Percentiles rank a stretch among this genome's conserved stretches.
Evolutionary conservation across 2,329 filamentous ascomycete species (phyloP).

Genomic region (Lasiodiplodia gonubiensis): DNA sequence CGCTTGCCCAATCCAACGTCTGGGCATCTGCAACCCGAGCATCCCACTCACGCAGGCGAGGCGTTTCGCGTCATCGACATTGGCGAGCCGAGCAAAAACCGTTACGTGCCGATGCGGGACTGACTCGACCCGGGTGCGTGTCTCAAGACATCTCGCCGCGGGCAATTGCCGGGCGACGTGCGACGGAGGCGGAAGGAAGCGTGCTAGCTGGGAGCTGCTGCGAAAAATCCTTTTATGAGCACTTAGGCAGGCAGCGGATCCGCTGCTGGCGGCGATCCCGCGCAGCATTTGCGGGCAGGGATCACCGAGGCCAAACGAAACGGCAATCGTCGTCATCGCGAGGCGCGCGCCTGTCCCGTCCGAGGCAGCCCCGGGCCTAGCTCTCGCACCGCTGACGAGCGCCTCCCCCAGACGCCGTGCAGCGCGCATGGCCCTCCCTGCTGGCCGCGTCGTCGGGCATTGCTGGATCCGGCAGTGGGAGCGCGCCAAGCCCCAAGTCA

Average conservation of each 20-base stretch:
- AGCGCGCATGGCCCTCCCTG: constrained; percentile 2
- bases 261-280: constrained; percentile 20
- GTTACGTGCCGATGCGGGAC: background rate
- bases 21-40: background rate
- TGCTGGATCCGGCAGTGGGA: background rate
- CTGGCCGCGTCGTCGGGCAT: background rate
- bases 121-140: background rate
- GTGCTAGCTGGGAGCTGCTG: background rate
- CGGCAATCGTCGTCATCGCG: constrained; percentile 16
- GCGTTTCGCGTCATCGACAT: background rate
- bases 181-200: constrained; percentile 54
- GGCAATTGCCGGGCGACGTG: background rate
- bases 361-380: constrained; percentile 8
- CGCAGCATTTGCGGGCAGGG: constrained; percentile 10
- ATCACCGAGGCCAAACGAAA: constrained; percentile 9
- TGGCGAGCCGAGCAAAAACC: background rate
- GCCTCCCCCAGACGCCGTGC: constrained; percentile 5
- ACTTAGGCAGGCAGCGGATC: constrained; percentile 6
- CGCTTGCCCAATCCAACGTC: background rate
- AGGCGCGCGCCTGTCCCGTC: constrained; percentile 9
- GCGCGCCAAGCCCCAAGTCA: constrained; percentile 3
- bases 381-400: background rate
- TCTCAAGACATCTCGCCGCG: background rate
- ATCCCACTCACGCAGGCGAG: background rate
- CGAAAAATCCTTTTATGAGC: constrained; percentile 9